Base-by-base conservation (phyloP, 495 filamentous ascomycete genomes). In the Lophiotrema nucula region DNA sequence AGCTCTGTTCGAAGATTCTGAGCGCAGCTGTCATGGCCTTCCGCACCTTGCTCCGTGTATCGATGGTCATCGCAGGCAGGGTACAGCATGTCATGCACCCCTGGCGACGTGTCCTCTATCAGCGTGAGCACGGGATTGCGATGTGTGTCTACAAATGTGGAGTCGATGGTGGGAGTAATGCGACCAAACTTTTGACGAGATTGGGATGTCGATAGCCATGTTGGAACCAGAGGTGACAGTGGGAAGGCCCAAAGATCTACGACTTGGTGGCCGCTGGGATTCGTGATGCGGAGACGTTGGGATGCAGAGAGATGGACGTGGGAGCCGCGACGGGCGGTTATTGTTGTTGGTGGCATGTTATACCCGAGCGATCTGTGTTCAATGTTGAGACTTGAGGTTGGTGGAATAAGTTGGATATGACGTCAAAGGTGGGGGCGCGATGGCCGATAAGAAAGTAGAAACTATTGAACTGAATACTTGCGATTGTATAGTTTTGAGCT, bases 31-130 rank as follows among this genome's bases (percentile, higher is more conserved):
- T 24, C 44, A 39, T 56, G 53, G 4, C 33, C 45, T 19, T 35
- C 18, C 18, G 13, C 16, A 3, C 43, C 53, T 1, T 6, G 24
- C 22, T 56, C 53, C 2, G 24, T 25, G 21, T 56, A 56, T 24
- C 53, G 3, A 42, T 44, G 42, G 5, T 33, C 23, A 38, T 56
- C 53, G 45, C 53, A 56, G 18, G 43, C 13, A 16, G 53, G 53
- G 44, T 23, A 49, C 3, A 56, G 25, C 44, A 56, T 56, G 35
- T 56, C 53, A 31, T 56, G 53, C 15, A 49, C 43, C 4, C 53
- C 43, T 2, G 12, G 3, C 2, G 23, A 35, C 11, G 53, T 47
- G 21, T 56, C 45, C 24, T 56, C 43, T 4, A 56, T 24, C n/a
- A 56, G 16, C 2, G 26, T 56, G 3, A 56, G 43, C 4, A 56